Conservation (phyloP, 257 asterid species). For the Gardenia jasminoides region DNA sequence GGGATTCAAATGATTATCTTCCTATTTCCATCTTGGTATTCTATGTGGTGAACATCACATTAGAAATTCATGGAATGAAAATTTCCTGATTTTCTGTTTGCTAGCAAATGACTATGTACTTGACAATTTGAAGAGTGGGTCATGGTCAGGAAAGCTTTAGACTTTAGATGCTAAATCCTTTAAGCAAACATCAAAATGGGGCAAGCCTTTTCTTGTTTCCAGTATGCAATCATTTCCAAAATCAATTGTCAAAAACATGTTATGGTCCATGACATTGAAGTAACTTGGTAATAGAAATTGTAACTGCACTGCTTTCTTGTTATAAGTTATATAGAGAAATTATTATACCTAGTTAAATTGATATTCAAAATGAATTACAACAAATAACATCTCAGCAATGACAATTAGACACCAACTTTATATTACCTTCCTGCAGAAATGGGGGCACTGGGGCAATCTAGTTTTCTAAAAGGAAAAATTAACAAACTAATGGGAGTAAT, state of each 20-base stretch:
- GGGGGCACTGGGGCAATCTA: not conserved
- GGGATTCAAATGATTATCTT: not conserved
- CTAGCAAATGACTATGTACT: not conserved
- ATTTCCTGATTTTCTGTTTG: not conserved
- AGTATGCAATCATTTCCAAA: too few relatives aligned
- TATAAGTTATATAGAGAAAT: too few relatives aligned
- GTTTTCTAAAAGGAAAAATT: not conserved
- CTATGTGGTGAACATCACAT: not conserved
- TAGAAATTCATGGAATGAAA: not conserved
- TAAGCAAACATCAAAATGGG: not conserved
- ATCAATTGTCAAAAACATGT: too few relatives aligned
- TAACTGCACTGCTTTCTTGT: not conserved
- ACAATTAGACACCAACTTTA: not conserved
- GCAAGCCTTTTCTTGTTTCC: not conserved
- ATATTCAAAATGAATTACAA: not conserved
- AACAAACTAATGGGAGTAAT: not conserved
- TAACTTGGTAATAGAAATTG: not conserved
- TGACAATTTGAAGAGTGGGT: not conserved
- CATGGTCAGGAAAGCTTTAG: not conserved
- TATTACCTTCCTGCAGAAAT: not conserved
- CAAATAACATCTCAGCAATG: not conserved
- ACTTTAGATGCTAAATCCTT: not conserved
- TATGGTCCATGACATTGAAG: not conserved
- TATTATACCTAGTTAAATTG: not conserved
- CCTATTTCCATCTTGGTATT: not conserved